phyloP scores from a whole-genome alignment of 805 yeast genomes.

The Metschnikowia bowlesiae region DNA sequence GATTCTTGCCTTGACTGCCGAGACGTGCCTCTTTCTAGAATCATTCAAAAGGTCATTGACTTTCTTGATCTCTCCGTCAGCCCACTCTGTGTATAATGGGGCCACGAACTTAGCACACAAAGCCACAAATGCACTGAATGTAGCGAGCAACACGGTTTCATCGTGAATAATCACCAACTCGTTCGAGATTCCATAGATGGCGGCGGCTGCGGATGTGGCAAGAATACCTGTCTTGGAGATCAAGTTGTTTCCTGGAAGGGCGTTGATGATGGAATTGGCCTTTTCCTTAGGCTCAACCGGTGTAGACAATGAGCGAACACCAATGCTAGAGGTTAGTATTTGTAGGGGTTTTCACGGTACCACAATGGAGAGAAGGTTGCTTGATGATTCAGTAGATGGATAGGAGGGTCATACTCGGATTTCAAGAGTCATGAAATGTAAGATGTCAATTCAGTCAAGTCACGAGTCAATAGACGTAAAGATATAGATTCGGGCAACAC shows the following conservation, averaged over 20 bases:
- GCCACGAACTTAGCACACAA: conserved; percentile 83
- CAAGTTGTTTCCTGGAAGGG: conserved; percentile 86
- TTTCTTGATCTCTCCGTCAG: conserved; percentile 76
- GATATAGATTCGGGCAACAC: too few species aligned
- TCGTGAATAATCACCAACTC: conserved; percentile 91
- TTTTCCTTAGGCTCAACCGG: conserved; percentile 84
- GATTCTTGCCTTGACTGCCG: conserved; percentile 91
- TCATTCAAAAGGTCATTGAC: conserved; percentile 78
- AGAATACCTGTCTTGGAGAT: conserved; percentile 91
- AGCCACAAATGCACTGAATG: conserved; percentile 73
- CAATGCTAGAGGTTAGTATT: conserved; percentile 44
- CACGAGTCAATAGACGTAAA: too few species aligned
- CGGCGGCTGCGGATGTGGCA: conserved; percentile 93
- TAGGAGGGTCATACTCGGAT: too few species aligned
- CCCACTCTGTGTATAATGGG: conserved; percentile 93
- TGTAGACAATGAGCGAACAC: conserved; percentile 62
- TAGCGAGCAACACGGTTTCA: conserved; percentile 79
- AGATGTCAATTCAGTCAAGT: too few species aligned
- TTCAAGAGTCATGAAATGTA: too few species aligned
- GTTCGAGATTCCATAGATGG: conserved; percentile 89
- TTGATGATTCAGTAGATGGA: too few species aligned
- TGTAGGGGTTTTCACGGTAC: background rate
- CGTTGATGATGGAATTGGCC: conserved; percentile 85
- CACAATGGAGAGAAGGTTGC: too few species aligned
- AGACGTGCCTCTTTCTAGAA: conserved; percentile 85